A percentile compares a stretch with the other conserved stretches of the same genome.
Conservation (phyloP, 352 stramenopile genomes). For the Globisporangium nodosum region DNA sequence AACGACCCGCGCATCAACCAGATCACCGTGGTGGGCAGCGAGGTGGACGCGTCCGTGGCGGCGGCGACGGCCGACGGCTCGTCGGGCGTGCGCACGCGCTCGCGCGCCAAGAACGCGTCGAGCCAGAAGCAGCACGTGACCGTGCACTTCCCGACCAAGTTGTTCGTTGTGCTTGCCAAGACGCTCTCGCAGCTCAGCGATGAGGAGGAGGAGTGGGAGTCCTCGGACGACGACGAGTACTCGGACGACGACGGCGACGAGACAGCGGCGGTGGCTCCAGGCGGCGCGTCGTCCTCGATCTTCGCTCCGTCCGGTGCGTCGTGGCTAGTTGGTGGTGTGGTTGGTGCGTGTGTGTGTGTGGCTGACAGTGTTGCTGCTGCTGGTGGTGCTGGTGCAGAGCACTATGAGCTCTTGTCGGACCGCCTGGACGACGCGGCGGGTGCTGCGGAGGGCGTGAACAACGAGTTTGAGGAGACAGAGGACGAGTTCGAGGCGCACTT, state of each 20-base stretch:
- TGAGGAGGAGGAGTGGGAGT: constrained; percentile 76
- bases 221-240: constrained; percentile 56
- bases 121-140: constrained; percentile 32
- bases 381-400: constrained; percentile 25
- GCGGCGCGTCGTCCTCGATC: constrained; percentile 20
- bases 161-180: constrained; percentile 68
- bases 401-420: constrained; percentile 68
- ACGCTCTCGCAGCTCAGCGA: constrained; percentile 62
- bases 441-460: constrained; percentile 26
- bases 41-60: constrained; percentile 20
- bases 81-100: constrained; percentile 44
- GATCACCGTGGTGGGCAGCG: constrained; percentile 57
- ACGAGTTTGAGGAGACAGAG: constrained; percentile 48
- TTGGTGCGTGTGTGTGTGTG: background rate
- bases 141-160: constrained; percentile 80
- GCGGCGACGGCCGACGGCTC: constrained; percentile 1
- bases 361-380: background rate
- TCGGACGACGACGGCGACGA: constrained; percentile 53
- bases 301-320: constrained; percentile 71
- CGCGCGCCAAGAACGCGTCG: constrained; percentile 37
- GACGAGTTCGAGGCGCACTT: constrained; percentile 81
- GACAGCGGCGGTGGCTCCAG: constrained; percentile 1
- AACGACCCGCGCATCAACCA: constrained; percentile 65
- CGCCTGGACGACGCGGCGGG: constrained; percentile 32
- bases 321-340: background rate